A percentile compares a stretch with the other conserved stretches of the same genome.
Conservation (phyloP, 129 eudicot genomes). For the Mikania micrantha region DNA sequence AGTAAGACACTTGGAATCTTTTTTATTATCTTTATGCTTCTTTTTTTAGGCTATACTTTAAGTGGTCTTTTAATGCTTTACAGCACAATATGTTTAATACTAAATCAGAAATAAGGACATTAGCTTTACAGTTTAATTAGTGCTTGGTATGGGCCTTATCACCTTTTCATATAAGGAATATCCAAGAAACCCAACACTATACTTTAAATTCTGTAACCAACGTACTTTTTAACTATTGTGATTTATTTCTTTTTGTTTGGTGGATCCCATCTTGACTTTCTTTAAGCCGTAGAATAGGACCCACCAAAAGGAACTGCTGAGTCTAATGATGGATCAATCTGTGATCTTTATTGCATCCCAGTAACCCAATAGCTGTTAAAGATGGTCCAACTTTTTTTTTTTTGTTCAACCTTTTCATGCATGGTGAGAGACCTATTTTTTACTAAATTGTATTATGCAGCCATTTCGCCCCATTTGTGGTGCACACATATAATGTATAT, state of each 20-base stretch:
- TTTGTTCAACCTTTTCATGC: slow-evolving; percentile 1
- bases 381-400: not conserved
- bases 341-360: not conserved
- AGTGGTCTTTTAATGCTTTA: slow-evolving; percentile 23
- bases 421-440: not conserved
- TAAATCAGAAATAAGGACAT: slow-evolving; percentile 12
- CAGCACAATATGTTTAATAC: slow-evolving; percentile 11
- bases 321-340: not conserved
- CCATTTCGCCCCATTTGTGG: no score
- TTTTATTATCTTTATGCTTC: slow-evolving; percentile 1
- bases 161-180: slow-evolving; percentile 15
- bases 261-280: slow-evolving; percentile 9
- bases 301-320: slow-evolving; percentile 5
- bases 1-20: slow-evolving; percentile 51
- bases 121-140: slow-evolving; percentile 18
- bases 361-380: not conserved
- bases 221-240: not conserved
- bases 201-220: not conserved
- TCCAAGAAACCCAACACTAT: slow-evolving; percentile 6
- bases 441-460: not conserved
- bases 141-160: slow-evolving; percentile 18
- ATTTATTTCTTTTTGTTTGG: slow-evolving; percentile 1
- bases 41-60: not conserved
- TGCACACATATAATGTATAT: no score
- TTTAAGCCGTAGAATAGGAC: not conserved